phyloP scores from a whole-genome alignment of 2,329 filamentous ascomycete genomes.

The Byssoonygena ceratinophila region DNA sequence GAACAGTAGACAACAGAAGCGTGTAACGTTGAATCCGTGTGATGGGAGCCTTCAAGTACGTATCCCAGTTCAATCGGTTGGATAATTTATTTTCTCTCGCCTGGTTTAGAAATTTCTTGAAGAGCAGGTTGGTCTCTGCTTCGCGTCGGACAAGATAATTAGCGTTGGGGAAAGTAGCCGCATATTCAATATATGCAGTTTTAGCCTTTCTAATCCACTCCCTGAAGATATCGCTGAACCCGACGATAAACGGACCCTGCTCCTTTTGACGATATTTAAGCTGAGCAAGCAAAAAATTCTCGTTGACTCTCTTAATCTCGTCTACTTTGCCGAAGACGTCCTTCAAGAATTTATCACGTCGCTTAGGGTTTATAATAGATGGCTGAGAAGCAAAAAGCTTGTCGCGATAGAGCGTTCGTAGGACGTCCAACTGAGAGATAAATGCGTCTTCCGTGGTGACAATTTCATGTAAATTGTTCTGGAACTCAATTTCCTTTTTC shows the following conservation, averaged over 20 bases:
- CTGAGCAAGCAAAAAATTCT: constrained; percentile 81
- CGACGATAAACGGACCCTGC: constrained; percentile 85
- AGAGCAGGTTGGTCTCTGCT: constrained; percentile 70
- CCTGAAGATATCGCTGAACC: constrained; percentile 93
- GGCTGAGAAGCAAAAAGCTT: constrained; percentile 62
- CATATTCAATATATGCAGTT: constrained; percentile 82
- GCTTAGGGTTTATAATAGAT: constrained; percentile 67
- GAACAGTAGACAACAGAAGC: constrained; percentile 68
- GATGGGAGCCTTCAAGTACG: constrained; percentile 85
- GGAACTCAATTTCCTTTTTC: constrained; percentile 82
- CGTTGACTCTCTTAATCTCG: constrained; percentile 78
- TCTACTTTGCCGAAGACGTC: constrained; percentile 89
- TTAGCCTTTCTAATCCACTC: constrained; percentile 97
- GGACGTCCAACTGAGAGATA: constrained; percentile 77
- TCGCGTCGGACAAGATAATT: constrained; percentile 76
- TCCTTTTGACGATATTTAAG: constrained; percentile 95
- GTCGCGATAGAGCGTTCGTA: constrained; percentile 77
- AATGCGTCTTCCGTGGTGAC: constrained; percentile 86
- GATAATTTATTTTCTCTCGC: constrained; percentile 68
- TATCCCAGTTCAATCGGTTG: constrained; percentile 81
- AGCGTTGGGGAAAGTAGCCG: constrained; percentile 73
- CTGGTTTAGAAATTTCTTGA: constrained; percentile 73
- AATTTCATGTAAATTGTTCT: constrained; percentile 92
- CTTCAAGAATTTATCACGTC: constrained; percentile 65
- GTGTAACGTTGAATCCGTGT: constrained; percentile 85